phyloP scores from a whole-genome alignment of 140 eudicot genomes.

The Ambrosia hybrid region DNA sequence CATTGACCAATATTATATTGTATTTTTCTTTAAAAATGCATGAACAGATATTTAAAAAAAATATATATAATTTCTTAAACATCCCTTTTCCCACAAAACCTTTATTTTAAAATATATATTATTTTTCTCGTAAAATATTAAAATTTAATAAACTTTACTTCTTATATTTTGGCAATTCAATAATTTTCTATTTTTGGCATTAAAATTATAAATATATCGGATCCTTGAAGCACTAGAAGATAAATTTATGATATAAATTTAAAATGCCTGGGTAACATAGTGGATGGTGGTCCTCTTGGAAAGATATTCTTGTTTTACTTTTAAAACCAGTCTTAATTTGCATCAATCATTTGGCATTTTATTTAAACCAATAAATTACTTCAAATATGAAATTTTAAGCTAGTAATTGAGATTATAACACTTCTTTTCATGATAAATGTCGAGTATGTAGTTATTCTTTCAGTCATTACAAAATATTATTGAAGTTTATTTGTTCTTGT shows the following conservation, averaged over 20 bases:
- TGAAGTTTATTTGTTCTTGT: too few species aligned
- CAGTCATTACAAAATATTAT: neutral
- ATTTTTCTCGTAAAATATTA: neutral
- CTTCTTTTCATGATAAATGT: neutral
- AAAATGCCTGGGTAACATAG: constrained; percentile 15
- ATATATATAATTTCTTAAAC: too few species aligned
- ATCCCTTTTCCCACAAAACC: too few species aligned
- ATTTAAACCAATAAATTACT: too few species aligned
- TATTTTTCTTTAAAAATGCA: neutral
- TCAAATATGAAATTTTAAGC: too few species aligned
- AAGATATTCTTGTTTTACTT: neutral
- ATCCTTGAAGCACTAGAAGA: constrained; percentile 12
- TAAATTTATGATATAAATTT: neutral
- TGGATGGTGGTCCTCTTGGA: constrained; percentile 18
- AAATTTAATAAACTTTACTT: neutral
- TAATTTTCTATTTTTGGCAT: constrained; percentile 7
- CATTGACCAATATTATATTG: neutral
- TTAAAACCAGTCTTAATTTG: too few species aligned
- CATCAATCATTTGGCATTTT: too few species aligned
- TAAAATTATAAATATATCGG: neutral
- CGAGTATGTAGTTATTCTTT: neutral
- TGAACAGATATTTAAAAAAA: too few species aligned
- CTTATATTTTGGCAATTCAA: neutral
- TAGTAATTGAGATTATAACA: neutral
- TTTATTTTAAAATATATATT: too few species aligned